Evolutionary conservation across 257 asterid species (phyloP), one percentile per base, ranked within the genome.

Genomic region (Fraxinus pennsylvanica): DNA sequence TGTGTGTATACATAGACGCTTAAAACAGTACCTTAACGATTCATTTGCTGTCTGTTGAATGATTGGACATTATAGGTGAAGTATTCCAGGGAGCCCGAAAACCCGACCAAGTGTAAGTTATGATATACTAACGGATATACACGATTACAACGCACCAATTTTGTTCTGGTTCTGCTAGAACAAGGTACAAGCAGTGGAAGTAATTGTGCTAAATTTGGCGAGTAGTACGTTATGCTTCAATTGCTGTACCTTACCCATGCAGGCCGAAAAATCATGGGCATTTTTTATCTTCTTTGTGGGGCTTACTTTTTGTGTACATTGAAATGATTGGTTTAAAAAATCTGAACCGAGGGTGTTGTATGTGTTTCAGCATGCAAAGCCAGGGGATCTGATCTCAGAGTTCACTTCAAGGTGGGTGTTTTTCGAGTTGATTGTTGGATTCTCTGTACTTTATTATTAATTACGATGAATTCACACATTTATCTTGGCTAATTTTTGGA

Each of bases 341-440:
- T 22, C 3, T 22, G 15, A 63, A 63, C 17, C 1, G 36, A 63
- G 69, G 4, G 1, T 29, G 45, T 65, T 38, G 71, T 5, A 3
- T 72, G 12, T 30, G 73, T 76, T 83, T 73, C 88, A 88, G 92
- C 90, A 45, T 88, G 92, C 92, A 86, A 88, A 75, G 88, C 92
- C 19, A 75, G 83, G 84, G 92, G 92, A 43, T 83, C 89, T 15
- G 90, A 85, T 78, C 87, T 88, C 74, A 82, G 92, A 68, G 92
- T 88, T 80, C 92, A 88, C 66, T 88, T 88, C 79, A 88, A 88
- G 92, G 92, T 88, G 57, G 7, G 0, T 14, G 0, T 10, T 22
- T 43, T 43, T 65, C 33, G 15, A 9, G 12, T 63, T 35, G 9
- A 15, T 22, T 63, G 6, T 8, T 61, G 33, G 14, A 9, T 61